Conservation (phyloP, 345 rosid species). For the Hibiscus mutabilis region DNA sequence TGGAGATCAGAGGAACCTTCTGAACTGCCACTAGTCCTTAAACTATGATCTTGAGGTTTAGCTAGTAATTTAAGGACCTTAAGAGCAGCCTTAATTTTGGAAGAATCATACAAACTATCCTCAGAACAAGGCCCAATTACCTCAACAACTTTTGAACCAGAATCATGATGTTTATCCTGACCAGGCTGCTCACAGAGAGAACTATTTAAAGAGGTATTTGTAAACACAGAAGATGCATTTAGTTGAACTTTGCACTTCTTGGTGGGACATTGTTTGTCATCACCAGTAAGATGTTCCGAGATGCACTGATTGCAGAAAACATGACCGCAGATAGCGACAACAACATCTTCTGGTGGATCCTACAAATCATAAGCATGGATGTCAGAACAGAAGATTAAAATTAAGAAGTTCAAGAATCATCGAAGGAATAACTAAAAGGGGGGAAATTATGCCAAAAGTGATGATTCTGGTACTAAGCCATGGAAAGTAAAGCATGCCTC, state of each 20-base stretch:
- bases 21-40: constrained; percentile 11
- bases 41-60: constrained; percentile 26
- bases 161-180: constrained; percentile 20
- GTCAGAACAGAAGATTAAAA: background rate
- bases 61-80: constrained; percentile 65
- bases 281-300: constrained; percentile 63
- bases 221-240: constrained; percentile 43
- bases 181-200: constrained; percentile 33
- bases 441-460: background rate
- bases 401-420: background rate
- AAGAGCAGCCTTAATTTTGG: constrained; percentile 86
- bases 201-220: constrained; percentile 35
- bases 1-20: constrained; percentile 21
- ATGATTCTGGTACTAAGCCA: background rate
- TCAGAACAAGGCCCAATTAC: constrained; percentile 22
- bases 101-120: constrained; percentile 40
- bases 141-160: constrained; percentile 30
- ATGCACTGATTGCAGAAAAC: constrained; percentile 93
- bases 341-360: constrained; percentile 99
- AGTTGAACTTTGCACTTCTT: constrained; percentile 59
- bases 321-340: constrained; percentile 74
- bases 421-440: background rate
- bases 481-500: background rate
- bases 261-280: constrained; percentile 60
- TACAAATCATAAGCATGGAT: constrained; percentile 19